Conservation (phyloP, 2,329 filamentous ascomycete species). For the Keithomyces neogunnii region DNA sequence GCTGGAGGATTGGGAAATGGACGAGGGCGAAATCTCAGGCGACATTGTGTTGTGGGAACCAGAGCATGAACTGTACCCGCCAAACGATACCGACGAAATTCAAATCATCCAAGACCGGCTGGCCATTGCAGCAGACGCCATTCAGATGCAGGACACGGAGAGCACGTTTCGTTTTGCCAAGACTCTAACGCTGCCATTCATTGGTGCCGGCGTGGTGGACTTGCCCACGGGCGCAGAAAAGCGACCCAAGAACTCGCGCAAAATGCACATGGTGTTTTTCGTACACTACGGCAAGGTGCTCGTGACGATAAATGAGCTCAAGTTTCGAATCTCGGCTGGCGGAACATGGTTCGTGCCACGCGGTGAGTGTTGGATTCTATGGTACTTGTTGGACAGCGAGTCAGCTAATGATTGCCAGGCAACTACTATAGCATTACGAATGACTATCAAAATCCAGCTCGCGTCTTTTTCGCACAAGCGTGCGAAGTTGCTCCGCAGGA, state of each 20-base stretch:
- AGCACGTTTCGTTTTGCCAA: constrained; percentile 84
- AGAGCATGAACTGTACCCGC: constrained; percentile 44
- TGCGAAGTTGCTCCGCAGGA: constrained; percentile 43
- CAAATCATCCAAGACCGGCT: constrained; percentile 47
- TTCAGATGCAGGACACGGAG: constrained; percentile 50
- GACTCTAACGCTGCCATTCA: constrained; percentile 74
- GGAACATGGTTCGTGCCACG: constrained; percentile 92
- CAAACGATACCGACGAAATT: constrained; percentile 44
- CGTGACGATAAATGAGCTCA: constrained; percentile 66
- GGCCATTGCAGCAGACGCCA: constrained; percentile 46
- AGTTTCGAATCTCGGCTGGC: constrained; percentile 77
- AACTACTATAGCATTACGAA: constrained; percentile 93
- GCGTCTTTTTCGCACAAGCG: constrained; percentile 88
- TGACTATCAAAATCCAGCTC: constrained; percentile 60
- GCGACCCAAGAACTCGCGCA: constrained; percentile 81
- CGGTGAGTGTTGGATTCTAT: constrained; percentile 50
- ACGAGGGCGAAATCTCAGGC: constrained; percentile 55
- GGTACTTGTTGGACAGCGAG: background rate
- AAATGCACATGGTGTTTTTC: constrained; percentile 97
- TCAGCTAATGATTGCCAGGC: constrained; percentile 43
- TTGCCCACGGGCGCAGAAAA: constrained; percentile 77
- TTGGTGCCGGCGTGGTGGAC: constrained; percentile 85
- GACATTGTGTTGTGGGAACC: constrained; percentile 57
- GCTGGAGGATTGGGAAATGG: constrained; percentile 62
- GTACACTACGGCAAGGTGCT: constrained; percentile 75